A percentile compares a stretch with the other conserved stretches of the same genome.
phyloP scores from a whole-genome alignment of 257 asterid genomes.

The Eucommia ulmoides region DNA sequence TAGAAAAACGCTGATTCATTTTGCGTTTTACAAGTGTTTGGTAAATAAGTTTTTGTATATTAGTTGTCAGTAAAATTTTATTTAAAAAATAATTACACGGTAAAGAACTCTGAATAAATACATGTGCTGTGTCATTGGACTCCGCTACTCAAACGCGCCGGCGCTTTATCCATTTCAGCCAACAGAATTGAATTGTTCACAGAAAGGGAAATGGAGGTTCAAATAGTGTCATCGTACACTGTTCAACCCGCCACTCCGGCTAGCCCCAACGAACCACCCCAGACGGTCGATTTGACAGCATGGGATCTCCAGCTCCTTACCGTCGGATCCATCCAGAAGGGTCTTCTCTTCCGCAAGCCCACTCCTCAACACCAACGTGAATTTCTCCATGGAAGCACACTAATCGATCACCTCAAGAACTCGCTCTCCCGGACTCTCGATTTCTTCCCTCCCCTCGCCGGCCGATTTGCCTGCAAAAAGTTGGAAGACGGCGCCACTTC shows the following conservation, averaged over 20 bases:
- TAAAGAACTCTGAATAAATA: no score
- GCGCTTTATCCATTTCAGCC: no score
- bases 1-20: no score
- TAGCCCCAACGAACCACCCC: neutral
- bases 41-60: no score
- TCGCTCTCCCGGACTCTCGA: constrained; percentile 32
- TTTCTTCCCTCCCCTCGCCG: constrained; percentile 47
- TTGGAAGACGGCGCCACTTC: constrained; percentile 9
- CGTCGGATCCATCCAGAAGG: constrained; percentile 25
- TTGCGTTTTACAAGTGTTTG: no score
- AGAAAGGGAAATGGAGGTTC: no score
- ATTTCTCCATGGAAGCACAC: neutral
- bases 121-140: no score
- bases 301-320: constrained; percentile 24
- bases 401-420: constrained; percentile 21
- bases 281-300: constrained; percentile 19
- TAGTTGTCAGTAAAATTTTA: no score
- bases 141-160: no score
- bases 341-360: constrained; percentile 27
- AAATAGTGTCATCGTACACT: neutral
- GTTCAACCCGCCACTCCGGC: neutral
- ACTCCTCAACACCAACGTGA: neutral
- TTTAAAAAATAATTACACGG: no score
- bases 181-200: no score
- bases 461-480: constrained; percentile 24